Evolutionary conservation across 2,329 filamentous ascomycete species (phyloP), one percentile per base, ranked within the genome.

Genomic region (Pseudomassariella vexata): DNA sequence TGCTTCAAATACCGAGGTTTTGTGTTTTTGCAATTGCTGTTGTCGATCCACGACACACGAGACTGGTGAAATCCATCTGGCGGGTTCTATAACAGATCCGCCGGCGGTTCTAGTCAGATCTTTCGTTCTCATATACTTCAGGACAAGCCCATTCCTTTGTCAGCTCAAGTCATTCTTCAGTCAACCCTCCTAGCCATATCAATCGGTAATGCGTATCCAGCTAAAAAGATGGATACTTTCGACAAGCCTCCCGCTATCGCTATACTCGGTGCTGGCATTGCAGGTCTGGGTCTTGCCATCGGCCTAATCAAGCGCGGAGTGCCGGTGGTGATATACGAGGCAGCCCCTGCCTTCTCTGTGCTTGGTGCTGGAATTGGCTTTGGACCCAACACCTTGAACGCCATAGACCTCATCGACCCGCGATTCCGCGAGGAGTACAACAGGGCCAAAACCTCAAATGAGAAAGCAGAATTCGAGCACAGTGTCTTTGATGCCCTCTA

Each of bases 401-500:
- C 59, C 3, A 65, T 66, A 50, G 56, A 61, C 29, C 44, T 63
- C 12, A 62, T 65, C 36, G 56, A 65, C 31, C 36, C 48, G 9
- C 42, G 45, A 5, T 60, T 65, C 28, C 53, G 56, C 7, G 38
- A 47, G 9, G 44, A 48, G 39, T 67, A 65, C 36, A 51, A 62
- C 36, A 42, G 45, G 5, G 55, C 63, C 18, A 56, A 56, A 26
- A 57, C 57, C 6, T 55, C 49, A 8, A 66, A 67, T 35, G 49
- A 57, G 34, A 52, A 40, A 15, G 46, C 52, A 3, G 51, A 57
- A 19, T 56, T 58, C 12, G 45, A 53, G 30, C 49, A 67, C 32
- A 52, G 59, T 24, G 52, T 63, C 36, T 59, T 65, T 35, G 62
- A 65, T 24, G 62, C 56, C 2, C 44, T 64, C 32, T 53, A 56